These are phyloP conservation scores for Carex kokanica DNA, from an alignment of 176 grass and related monocot species.

Conservation along the genomic window DNA sequence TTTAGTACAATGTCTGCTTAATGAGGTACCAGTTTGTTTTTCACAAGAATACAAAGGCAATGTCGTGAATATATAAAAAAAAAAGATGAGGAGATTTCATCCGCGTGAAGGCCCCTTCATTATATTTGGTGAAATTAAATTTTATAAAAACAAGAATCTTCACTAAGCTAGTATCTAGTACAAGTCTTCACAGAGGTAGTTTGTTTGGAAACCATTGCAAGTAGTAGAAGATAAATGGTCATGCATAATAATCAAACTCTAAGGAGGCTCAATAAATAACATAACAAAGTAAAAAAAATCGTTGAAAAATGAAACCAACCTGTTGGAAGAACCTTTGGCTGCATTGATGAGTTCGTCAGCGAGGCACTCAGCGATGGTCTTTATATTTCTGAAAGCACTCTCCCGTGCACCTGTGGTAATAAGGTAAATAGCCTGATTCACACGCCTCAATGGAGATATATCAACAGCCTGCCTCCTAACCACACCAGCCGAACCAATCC, in stretches of 20 bases:
- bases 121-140: not conserved
- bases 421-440: constrained; percentile 83
- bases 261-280: not conserved
- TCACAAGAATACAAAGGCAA: not conserved
- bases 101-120: not conserved
- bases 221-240: not conserved
- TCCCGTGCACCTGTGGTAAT: constrained; percentile 73
- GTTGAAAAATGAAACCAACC: constrained; percentile 26
- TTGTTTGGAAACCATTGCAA: not conserved
- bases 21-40: not conserved
- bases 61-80: not conserved
- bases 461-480: constrained; percentile 83
- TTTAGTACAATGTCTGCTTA: not conserved
- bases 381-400: constrained; percentile 77
- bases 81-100: not conserved
- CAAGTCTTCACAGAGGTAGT: not conserved
- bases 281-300: not conserved
- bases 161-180: not conserved
- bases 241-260: not conserved
- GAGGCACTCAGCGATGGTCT: constrained; percentile 83
- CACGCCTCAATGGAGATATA: constrained; percentile 69
- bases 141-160: not conserved
- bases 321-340: constrained; percentile 77
- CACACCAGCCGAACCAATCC: constrained; percentile 79
- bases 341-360: constrained; percentile 70